Evolutionary conservation across 176 grass and related monocot genomes (phyloP).

Genomic region (Carex kokanica): DNA sequence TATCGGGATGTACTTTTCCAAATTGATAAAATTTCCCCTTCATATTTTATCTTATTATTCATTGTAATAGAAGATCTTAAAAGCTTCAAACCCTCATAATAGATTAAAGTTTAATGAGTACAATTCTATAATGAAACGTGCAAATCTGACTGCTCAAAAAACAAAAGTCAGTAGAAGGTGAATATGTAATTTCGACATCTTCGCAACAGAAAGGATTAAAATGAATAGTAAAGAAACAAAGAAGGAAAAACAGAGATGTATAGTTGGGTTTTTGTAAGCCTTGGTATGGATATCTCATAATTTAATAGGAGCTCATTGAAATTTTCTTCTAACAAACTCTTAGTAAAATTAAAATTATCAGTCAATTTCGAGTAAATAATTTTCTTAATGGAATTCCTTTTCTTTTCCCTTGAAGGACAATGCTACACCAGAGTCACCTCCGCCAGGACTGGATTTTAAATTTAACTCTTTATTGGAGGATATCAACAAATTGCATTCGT

Average conservation of each 20-base stretch:
- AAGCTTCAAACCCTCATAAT: neutral
- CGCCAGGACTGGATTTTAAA: neutral
- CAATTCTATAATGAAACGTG: no score
- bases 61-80: neutral
- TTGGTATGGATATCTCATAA: neutral
- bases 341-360: neutral
- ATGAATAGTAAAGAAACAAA: neutral
- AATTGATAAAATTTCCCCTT: neutral
- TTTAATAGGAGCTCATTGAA: neutral
- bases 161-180: no score
- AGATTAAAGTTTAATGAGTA: neutral
- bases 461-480: conserved; percentile 17
- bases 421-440: neutral
- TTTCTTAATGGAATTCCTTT: neutral
- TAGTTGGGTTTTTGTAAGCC: neutral
- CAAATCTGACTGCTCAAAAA: no score
- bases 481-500: neutral
- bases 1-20: neutral
- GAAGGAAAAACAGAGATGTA: neutral
- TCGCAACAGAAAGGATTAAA: neutral
- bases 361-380: neutral
- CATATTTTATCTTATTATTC: neutral
- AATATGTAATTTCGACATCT: no score
- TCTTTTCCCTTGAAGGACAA: neutral
- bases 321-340: neutral